Evolutionary conservation across 164 flowering plant genomes (phyloP).

Genomic region (Paratinospora sagittata): DNA sequence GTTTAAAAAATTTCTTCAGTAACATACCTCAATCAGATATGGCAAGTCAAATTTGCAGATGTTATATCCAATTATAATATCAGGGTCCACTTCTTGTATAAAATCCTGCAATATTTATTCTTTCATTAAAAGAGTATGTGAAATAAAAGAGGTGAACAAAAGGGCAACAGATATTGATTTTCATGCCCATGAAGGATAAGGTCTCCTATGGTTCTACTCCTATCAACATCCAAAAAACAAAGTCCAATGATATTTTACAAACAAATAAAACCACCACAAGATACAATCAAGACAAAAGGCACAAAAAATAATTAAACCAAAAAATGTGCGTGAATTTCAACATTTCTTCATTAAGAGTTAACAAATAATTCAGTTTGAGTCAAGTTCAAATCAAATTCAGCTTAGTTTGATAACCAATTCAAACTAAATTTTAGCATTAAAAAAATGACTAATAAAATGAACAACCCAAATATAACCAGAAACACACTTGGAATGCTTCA

Average conservation of each 20-base stretch:
- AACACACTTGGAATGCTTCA: neutral
- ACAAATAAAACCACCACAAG: neutral
- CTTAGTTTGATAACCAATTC: too few relatives aligned
- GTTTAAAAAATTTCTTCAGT: neutral
- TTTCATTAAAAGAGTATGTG: neutral
- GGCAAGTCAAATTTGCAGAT: constrained; percentile 99
- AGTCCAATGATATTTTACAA: neutral
- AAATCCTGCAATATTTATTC: constrained; percentile 57
- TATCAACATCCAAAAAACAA: neutral
- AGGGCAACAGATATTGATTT: neutral
- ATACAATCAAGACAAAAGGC: neutral
- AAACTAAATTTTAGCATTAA: too few relatives aligned
- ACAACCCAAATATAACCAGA: neutral
- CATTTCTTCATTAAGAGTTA: too few relatives aligned
- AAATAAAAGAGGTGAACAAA: neutral
- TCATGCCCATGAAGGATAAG: neutral
- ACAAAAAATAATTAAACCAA: neutral
- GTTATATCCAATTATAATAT: constrained; percentile 95
- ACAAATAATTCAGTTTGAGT: neutral
- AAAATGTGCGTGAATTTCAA: neutral
- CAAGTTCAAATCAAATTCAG: too few relatives aligned
- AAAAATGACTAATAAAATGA: too few relatives aligned
- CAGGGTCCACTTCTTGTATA: constrained; percentile 89
- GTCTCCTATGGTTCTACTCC: neutral
- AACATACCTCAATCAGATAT: constrained; percentile 83